A percentile compares a stretch with the other conserved stretches of the same genome.
phyloP scores from a whole-genome alignment of 2,329 filamentous ascomycete species.

The Aureobasidium sp. region DNA sequence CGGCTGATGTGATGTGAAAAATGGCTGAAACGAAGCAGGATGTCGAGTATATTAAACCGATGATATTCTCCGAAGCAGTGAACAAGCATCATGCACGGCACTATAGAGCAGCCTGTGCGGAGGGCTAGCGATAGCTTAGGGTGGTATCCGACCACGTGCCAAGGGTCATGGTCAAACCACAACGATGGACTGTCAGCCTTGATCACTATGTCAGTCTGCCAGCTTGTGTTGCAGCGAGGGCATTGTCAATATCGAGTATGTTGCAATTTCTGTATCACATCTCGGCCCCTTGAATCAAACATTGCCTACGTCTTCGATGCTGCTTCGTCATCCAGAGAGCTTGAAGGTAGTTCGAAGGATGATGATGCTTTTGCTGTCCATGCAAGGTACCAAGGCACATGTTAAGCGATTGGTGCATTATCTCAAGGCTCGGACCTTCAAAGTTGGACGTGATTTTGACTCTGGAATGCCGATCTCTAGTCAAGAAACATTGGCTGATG shows the following conservation, averaged over 20 bases:
- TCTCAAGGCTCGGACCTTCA: not conserved
- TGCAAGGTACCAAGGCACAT: slow-evolving; percentile 4
- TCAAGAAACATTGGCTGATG: too few species aligned
- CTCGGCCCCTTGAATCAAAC: too few species aligned
- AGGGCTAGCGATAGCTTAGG: not conserved
- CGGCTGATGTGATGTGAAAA: slow-evolving; percentile 1
- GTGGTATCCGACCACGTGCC: not conserved
- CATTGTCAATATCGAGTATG: not conserved
- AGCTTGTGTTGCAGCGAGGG: not conserved
- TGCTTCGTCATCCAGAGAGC: not conserved
- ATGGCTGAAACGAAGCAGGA: slow-evolving; percentile 4
- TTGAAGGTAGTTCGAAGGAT: not conserved
- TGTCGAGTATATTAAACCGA: slow-evolving; percentile 10
- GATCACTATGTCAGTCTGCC: not conserved
- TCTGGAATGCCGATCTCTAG: not conserved
- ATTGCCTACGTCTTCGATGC: not conserved
- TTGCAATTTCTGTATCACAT: too few species aligned
- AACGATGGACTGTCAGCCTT: not conserved
- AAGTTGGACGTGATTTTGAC: not conserved
- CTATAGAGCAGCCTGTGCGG: not conserved
- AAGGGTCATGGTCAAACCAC: not conserved
- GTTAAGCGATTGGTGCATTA: slow-evolving; percentile 7
- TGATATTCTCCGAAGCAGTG: slow-evolving; percentile 11
- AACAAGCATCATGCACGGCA: slow-evolving; percentile 6
- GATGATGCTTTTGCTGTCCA: not conserved